Conservation (phyloP, 1,284 basidiomycete species). For the Cutaneotrichosporon sp. region DNA sequence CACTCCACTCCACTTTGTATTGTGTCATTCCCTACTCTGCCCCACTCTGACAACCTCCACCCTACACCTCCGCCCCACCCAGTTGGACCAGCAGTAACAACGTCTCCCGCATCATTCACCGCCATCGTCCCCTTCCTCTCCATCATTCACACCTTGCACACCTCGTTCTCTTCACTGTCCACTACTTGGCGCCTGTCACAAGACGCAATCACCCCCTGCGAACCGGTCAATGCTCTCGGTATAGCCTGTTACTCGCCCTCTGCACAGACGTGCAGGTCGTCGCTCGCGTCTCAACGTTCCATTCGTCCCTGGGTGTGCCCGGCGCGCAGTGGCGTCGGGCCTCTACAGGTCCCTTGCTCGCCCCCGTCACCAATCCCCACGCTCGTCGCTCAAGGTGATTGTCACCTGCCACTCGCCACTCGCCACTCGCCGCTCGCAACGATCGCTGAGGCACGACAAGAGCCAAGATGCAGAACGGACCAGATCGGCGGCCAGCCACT, state of each 20-base stretch:
- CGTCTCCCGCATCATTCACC: neutral
- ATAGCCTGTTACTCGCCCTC: no score
- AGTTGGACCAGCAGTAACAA: neutral
- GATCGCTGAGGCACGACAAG: no score
- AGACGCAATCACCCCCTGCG: neutral
- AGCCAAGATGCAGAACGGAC: neutral
- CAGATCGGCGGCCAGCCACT: conserved; percentile 8
- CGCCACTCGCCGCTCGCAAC: no score
- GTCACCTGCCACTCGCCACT: no score
- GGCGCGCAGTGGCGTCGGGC: neutral
- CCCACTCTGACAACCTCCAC: no score
- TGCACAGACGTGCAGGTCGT: neutral
- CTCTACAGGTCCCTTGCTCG: neutral
- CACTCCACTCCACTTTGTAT: neutral
- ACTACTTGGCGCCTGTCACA: neutral
- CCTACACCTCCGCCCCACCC: no score
- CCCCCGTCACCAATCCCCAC: neutral
- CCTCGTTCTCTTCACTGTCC: neutral
- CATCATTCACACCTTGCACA: neutral
- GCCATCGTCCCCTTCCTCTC: neutral
- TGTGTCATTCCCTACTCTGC: no score
- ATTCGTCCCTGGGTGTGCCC: neutral
- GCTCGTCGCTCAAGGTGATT: neutral
- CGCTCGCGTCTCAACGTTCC: neutral
- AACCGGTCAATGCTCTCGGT: neutral